phyloP scores from a whole-genome alignment of 805 yeast species.

The Nakazawaea siamensis region DNA sequence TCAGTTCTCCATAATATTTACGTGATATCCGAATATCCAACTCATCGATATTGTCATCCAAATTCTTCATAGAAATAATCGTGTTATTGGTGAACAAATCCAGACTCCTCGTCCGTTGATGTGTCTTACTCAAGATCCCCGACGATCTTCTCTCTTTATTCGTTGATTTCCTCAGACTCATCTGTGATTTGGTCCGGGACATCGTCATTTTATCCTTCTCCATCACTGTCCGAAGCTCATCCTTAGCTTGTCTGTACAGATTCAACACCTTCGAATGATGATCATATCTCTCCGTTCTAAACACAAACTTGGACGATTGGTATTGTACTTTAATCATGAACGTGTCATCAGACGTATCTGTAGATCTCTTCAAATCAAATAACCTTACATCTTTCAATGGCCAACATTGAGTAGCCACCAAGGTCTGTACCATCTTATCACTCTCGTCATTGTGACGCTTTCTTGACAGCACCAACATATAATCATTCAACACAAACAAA shows the following conservation, averaged over 20 bases:
- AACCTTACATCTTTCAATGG: constrained; percentile 56
- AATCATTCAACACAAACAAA: constrained; percentile 70
- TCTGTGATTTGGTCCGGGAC: constrained; percentile 4
- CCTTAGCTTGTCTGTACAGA: constrained; percentile 53
- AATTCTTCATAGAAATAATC: constrained; percentile 26
- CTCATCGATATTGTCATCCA: constrained; percentile 61
- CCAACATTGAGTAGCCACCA: constrained; percentile 74
- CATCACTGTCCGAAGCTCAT: constrained; percentile 48
- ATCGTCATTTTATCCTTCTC: constrained; percentile 31
- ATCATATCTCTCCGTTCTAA: constrained; percentile 52
- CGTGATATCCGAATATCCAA: constrained; percentile 62
- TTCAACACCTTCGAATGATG: constrained; percentile 47
- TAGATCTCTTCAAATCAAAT: constrained; percentile 23
- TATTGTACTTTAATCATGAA: constrained; percentile 13
- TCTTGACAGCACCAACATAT: constrained; percentile 64
- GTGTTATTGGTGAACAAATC: constrained; percentile 25
- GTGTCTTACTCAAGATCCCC: constrained; percentile 31
- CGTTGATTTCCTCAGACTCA: constrained; percentile 14
- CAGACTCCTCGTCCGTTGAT: constrained; percentile 45
- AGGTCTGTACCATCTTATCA: constrained; percentile 26
- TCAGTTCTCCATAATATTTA: constrained; percentile 39
- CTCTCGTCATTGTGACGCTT: constrained; percentile 24
- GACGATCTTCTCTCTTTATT: constrained; percentile 17
- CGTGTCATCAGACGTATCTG: constrained; percentile 11
- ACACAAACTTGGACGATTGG: constrained; percentile 33